Percentiles rank a stretch among this genome's conserved stretches.
These are phyloP conservation scores for Tolypocladium endophyticum DNA, from an alignment of 2,329 filamentous ascomycete genomes.

Conservation along the genomic window DNA sequence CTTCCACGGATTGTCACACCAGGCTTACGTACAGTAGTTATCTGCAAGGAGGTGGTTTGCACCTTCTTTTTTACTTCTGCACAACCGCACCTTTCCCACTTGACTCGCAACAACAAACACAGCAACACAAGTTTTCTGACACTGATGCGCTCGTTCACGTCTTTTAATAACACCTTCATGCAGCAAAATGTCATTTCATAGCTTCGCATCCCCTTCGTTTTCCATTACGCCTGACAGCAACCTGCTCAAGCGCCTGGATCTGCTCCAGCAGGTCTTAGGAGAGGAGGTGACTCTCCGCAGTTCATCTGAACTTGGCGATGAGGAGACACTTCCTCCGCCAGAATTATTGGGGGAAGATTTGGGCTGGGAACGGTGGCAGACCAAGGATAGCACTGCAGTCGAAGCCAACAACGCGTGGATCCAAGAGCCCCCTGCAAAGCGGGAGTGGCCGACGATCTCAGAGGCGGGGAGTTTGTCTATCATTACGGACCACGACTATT, in stretches of 20 bases:
- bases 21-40: not conserved
- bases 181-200: not conserved
- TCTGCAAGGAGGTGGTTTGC: not conserved
- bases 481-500: slow-evolving; percentile 9
- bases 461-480: not conserved
- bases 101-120: not conserved
- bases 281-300: slow-evolving; percentile 3
- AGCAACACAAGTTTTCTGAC: not conserved
- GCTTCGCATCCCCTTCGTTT: not conserved
- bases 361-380: not conserved
- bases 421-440: not conserved
- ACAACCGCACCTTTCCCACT: not conserved
- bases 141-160: not conserved
- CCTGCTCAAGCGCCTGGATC: slow-evolving; percentile 3
- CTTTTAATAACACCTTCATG: not conserved
- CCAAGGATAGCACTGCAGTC: not conserved
- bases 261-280: slow-evolving; percentile 8
- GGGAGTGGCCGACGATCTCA: not conserved
- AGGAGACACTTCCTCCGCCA: not conserved
- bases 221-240: slow-evolving; percentile 2
- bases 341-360: not conserved
- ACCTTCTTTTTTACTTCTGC: not conserved
- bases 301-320: not conserved
- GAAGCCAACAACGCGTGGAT: not conserved
- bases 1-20: not conserved